Percentiles rank a stretch among this genome's conserved stretches.
These are phyloP conservation scores for Ophiostoma tasmaniense DNA, from an alignment of 2,329 filamentous ascomycete species.

Conservation along the genomic window DNA sequence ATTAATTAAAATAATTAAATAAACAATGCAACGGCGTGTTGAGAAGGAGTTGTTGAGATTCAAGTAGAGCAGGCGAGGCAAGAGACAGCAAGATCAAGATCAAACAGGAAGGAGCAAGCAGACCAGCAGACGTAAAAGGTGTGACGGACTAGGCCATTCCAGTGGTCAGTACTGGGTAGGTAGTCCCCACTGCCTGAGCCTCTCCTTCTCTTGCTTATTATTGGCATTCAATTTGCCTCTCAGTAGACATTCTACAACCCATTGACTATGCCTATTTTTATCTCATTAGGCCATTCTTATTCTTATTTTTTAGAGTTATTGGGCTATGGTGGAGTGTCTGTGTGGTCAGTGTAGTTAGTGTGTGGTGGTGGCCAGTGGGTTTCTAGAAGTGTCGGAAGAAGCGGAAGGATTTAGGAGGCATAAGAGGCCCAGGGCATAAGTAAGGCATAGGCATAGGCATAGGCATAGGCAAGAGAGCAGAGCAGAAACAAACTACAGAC, in stretches of 20 bases:
- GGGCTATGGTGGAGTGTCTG: background rate
- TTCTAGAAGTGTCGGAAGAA: background rate
- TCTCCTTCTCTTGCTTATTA: background rate
- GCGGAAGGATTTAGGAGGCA: background rate
- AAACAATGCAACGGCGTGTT: background rate
- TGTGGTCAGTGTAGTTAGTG: background rate
- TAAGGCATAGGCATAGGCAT: too few species aligned
- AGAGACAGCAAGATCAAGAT: background rate
- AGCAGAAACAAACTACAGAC: too few species aligned
- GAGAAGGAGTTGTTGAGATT: background rate
- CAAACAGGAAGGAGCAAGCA: background rate
- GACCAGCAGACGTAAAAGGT: background rate
- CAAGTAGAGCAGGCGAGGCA: background rate
- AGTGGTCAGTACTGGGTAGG: too few species aligned
- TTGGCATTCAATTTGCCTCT: background rate
- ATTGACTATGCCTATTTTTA: background rate
- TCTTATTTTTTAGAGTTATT: background rate
- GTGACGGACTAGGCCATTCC: background rate
- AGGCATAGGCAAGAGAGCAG: too few species aligned
- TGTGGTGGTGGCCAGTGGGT: background rate
- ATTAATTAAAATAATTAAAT: background rate
- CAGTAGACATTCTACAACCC: too few species aligned
- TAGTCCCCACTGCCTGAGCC: background rate
- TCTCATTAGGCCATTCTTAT: background rate
- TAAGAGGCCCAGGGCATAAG: too few species aligned